Evolutionary conservation across 108 stramenopile genomes (phyloP).

Genomic region (Mediolabrus comicus): DNA sequence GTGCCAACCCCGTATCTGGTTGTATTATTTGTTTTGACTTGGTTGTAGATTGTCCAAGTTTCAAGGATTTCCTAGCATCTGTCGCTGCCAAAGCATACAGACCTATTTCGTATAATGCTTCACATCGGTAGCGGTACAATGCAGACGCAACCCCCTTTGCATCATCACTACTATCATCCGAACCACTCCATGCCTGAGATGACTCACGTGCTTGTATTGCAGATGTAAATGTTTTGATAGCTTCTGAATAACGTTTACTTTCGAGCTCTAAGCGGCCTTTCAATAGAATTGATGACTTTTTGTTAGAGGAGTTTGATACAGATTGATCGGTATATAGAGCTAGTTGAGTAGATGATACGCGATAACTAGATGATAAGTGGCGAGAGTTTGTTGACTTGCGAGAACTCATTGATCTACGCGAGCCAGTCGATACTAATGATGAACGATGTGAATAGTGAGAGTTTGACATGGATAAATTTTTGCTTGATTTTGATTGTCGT

Average conservation of each 20-base stretch:
- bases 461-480: neutral
- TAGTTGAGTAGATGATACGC: too few relatives aligned
- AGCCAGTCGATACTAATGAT: neutral
- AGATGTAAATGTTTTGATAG: neutral
- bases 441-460: too few relatives aligned
- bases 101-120: constrained; percentile 59
- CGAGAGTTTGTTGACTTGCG: neutral
- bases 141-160: neutral
- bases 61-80: constrained; percentile 59
- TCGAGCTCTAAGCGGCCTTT: neutral
- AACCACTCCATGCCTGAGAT: neutral
- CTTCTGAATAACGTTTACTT: neutral
- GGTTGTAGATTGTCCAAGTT: constrained; percentile 22
- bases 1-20: constrained; percentile 10
- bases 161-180: neutral
- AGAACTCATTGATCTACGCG: neutral
- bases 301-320: too few relatives aligned
- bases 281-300: neutral
- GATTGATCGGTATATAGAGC: too few relatives aligned
- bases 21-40: neutral
- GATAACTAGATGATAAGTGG: too few relatives aligned
- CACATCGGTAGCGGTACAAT: constrained; percentile 61
- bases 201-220: neutral
- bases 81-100: constrained; percentile 52
- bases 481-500: neutral